Percentiles rank a stretch among this genome's conserved stretches.
Conservation (phyloP, 441 rosid species). For the Jatropha podagrica region DNA sequence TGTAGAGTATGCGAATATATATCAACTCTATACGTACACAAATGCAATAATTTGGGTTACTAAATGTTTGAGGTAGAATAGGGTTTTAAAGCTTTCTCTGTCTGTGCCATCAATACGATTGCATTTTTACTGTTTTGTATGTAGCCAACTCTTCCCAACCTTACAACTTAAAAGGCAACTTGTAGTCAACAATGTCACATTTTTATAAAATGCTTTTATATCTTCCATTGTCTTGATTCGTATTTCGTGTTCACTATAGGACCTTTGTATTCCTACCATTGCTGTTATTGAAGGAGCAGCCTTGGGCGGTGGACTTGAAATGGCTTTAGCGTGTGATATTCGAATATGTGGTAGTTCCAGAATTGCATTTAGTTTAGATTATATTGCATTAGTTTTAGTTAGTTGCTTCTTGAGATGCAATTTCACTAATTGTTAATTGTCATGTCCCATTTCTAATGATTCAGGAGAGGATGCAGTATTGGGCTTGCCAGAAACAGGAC, state of each 20-base stretch:
- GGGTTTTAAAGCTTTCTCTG: not conserved
- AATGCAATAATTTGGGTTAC: not conserved
- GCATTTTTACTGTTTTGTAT: not conserved
- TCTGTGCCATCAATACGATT: not conserved
- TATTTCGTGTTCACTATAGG: slow-evolving; percentile 35
- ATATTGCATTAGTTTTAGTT: not conserved
- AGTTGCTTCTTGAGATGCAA: not conserved
- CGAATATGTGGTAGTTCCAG: slow-evolving; percentile 69
- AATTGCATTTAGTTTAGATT: slow-evolving; percentile 8
- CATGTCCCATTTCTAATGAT: slow-evolving; percentile 14
- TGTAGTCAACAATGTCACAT: slow-evolving; percentile 1
- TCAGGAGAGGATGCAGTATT: slow-evolving; percentile 79
- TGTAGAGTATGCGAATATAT: not conserved
- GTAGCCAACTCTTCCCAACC: not conserved
- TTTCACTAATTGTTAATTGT: slow-evolving; percentile 5
- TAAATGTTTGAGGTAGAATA: not conserved
- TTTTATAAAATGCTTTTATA: not conserved
- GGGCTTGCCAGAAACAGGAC: slow-evolving; percentile 96
- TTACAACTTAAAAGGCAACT: not conserved
- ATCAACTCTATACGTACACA: not conserved
- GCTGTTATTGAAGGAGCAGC: slow-evolving; percentile 92
- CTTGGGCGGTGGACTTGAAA: slow-evolving; percentile 94
- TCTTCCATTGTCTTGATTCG: not conserved
- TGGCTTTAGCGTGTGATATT: slow-evolving; percentile 95
- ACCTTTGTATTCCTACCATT: slow-evolving; percentile 69